Evolutionary conservation across 257 asterid species (phyloP).

Genomic region (Nemophila menziesii): DNA sequence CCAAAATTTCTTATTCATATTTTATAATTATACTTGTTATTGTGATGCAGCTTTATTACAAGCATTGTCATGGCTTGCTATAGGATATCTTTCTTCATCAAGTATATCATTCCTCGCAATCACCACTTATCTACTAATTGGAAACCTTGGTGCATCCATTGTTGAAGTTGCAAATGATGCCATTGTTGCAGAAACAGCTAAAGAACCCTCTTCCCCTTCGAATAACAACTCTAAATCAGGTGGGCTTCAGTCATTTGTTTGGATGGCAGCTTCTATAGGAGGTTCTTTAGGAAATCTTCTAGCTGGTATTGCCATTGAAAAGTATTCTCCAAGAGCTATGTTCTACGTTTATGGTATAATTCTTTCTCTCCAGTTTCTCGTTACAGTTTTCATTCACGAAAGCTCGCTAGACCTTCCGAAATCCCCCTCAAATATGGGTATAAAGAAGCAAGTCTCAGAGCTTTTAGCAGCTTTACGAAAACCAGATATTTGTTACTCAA

Average conservation of each 20-base stretch:
- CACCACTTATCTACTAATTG: conserved; percentile 64
- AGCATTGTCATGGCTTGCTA: conserved; percentile 75
- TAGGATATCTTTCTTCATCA: conserved; percentile 40
- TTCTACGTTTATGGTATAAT: conserved; percentile 48
- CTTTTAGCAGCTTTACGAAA: conserved; percentile 44
- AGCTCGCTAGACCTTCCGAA: conserved; percentile 61
- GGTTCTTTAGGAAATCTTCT: conserved; percentile 74
- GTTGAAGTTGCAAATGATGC: conserved; percentile 97
- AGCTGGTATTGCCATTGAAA: conserved; percentile 53
- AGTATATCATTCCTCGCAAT: conserved; percentile 54
- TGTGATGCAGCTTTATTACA: conserved; percentile 66
- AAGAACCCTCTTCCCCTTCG: conserved; percentile 29
- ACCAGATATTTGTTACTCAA: conserved; percentile 54
- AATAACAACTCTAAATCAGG: conserved; percentile 35
- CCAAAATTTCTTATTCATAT: neutral
- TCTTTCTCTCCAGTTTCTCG: conserved; percentile 49
- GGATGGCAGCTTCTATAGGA: conserved; percentile 86
- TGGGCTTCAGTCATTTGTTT: conserved; percentile 81
- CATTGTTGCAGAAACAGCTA: conserved; percentile 82
- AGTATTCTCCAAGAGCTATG: conserved; percentile 40
- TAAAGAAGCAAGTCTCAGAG: conserved; percentile 46
- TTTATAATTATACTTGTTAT: neutral
- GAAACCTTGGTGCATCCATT: conserved; percentile 86
- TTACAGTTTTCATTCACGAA: conserved; percentile 49
- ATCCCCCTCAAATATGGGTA: conserved; percentile 27